Base-by-base conservation (phyloP, 2,329 filamentous ascomycete species). In the Sporothrix variecibatus region DNA sequence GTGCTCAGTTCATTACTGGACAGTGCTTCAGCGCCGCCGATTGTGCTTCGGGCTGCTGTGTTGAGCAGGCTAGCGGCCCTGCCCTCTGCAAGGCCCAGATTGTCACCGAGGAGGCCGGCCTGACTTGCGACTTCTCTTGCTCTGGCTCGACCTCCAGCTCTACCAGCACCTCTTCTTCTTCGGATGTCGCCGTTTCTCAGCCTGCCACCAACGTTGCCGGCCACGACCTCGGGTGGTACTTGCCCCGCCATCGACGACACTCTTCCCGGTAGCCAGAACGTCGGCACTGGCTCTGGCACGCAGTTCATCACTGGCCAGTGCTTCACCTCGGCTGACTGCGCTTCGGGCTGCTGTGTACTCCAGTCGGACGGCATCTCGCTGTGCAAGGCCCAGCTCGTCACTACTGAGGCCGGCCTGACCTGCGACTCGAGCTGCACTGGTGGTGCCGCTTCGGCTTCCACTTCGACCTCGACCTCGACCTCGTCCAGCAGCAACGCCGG, bases 231-330 rank as follows among this genome's bases (percentile, higher is more conserved):
- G 12, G 40, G 31, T 23, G 74, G 53, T 38, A 51, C 65, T 31
- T 77, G 76, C 73, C 34, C 69, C n/a, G 73, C 62, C 38, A 28
- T 82, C 23, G 80, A 82, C 73, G 75, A 77, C 23, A 79, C 79
- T 34, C 78, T 83, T 6, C 75, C 82, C 28, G 83, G 83, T 28
- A 80, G 80, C 6, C 72, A 71, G 69, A 80, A 79, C 72, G 79
- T 79, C 23, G 80, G 80, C 73, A 79, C 77, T 43, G 77, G 77
- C 34, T 49, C 76, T 9, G 79, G 76, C 38, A 34, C 34, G 11
- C 80, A 81, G 76, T 81, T 80, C 73, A 80, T 81, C 76, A 78
- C 77, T 1, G 80, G 80, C 60, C 79, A 77, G 71, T 81, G 80
- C 77, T 74, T 76, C 38, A 75, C 72, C 71, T 67, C 76, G 31